Evolutionary conservation across 345 rosid species (phyloP).

Genomic region (Draba incana): DNA sequence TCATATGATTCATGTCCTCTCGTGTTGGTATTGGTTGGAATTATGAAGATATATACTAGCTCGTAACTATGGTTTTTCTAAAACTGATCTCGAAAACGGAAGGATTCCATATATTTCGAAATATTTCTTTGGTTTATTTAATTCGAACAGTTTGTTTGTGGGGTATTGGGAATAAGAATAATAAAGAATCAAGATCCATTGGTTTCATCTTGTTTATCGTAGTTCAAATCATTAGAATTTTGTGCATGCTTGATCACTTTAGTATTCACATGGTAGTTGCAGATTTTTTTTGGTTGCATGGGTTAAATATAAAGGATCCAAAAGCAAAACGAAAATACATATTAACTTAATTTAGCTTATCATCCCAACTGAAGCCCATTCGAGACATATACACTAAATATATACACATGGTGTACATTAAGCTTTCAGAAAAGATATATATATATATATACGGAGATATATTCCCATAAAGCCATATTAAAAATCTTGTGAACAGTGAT

Average conservation of each 20-base stretch:
- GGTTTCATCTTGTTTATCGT: slow-evolving; percentile 14
- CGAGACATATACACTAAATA: slow-evolving; percentile 5
- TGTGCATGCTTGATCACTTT: slow-evolving; percentile 12
- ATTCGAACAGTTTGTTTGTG: background rate
- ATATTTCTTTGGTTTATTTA: background rate
- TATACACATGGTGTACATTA: background rate
- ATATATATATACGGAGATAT: background rate
- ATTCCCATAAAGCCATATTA: slow-evolving; percentile 17
- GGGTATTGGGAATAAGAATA: too few species aligned
- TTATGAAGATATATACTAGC: slow-evolving; percentile 12
- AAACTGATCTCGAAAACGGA: background rate
- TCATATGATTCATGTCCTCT: slow-evolving; percentile 26
- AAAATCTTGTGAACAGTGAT: slow-evolving; percentile 37
- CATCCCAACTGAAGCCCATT: slow-evolving; percentile 35
- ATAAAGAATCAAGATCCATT: background rate
- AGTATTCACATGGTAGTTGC: slow-evolving; percentile 8
- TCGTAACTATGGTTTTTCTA: background rate
- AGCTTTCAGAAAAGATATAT: too few species aligned
- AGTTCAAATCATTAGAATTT: background rate
- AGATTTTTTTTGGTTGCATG: slow-evolving; percentile 25
- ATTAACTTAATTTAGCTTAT: slow-evolving; percentile 31
- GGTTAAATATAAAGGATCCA: slow-evolving; percentile 20
- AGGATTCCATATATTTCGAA: background rate
- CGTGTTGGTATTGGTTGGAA: slow-evolving; percentile 15
- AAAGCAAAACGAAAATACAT: slow-evolving; percentile 13